A percentile compares a stretch with the other conserved stretches of the same genome.
phyloP scores from a whole-genome alignment of 2,329 filamentous ascomycete genomes.

The Colletotrichum nymphaeae region DNA sequence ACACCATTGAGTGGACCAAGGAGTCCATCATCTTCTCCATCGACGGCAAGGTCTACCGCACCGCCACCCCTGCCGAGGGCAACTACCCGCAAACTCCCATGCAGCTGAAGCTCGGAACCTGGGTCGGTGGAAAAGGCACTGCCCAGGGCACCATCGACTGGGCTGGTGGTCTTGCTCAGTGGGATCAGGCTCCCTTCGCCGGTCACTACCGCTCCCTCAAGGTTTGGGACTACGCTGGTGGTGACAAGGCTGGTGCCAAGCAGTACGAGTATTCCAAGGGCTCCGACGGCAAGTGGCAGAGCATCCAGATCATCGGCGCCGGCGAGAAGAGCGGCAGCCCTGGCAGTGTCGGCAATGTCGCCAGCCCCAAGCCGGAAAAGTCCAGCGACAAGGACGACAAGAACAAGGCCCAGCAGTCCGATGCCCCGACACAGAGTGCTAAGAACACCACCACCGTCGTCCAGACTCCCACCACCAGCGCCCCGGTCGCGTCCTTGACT shows the following conservation, averaged over 20 bases:
- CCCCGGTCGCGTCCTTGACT: background rate
- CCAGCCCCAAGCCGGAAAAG: background rate
- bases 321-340: constrained; percentile 39
- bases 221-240: constrained; percentile 45
- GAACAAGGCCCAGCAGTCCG: constrained; percentile 8
- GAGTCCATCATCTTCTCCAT: constrained; percentile 70
- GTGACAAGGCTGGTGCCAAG: constrained; percentile 40
- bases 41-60: constrained; percentile 59
- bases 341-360: background rate
- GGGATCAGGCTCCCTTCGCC: constrained; percentile 41
- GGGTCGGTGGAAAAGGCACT: constrained; percentile 60
- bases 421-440: background rate
- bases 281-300: constrained; percentile 42
- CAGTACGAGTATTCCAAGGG: constrained; percentile 43
- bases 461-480: background rate
- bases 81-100: constrained; percentile 78
- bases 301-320: constrained; percentile 42
- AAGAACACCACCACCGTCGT: background rate
- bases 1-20: constrained; percentile 75
- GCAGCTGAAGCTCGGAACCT: constrained; percentile 72
- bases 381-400: constrained; percentile 38
- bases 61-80: constrained; percentile 59
- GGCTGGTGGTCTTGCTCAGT: constrained; percentile 68
- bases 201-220: constrained; percentile 42
- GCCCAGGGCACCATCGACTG: constrained; percentile 72